Conservation (phyloP, 208 protist genomes). For the Herpetomonas samuelpessoai region DNA sequence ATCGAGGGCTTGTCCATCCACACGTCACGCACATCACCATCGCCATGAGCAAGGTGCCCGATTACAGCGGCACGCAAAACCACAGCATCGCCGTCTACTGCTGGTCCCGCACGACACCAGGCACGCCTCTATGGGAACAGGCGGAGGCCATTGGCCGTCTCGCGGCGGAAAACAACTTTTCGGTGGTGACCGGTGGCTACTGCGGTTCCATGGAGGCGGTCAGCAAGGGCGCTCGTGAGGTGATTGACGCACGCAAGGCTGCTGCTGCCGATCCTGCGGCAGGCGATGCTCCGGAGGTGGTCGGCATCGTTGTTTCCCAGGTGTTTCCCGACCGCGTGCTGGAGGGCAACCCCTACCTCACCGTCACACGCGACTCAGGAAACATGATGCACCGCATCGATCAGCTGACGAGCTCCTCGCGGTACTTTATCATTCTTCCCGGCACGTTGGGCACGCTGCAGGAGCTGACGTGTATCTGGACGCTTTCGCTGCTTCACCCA, state of each 20-base stretch:
- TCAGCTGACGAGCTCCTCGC: conserved; percentile 48
- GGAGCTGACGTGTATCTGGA: conserved; percentile 68
- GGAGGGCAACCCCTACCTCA: conserved; percentile 64
- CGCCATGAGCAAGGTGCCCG: conserved; percentile 22
- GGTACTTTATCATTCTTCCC: conserved; percentile 63
- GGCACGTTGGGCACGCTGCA: conserved; percentile 66
- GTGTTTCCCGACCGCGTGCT: conserved; percentile 50
- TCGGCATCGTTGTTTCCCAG: conserved; percentile 47
- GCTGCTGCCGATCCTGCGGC: neutral
- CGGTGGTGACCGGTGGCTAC: conserved; percentile 66
- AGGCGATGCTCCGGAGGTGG: conserved; percentile 28
- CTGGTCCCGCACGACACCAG: conserved; percentile 54
- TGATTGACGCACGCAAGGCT: conserved; percentile 14
- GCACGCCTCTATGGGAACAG: conserved; percentile 37
- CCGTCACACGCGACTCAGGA: conserved; percentile 27
- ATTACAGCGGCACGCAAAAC: conserved; percentile 34
- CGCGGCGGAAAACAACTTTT: conserved; percentile 38
- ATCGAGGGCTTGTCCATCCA: no score
- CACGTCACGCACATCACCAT: no score
- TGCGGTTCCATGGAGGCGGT: conserved; percentile 74
- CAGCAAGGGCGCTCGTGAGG: conserved; percentile 55
- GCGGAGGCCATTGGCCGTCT: conserved; percentile 49
- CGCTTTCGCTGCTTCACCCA: conserved; percentile 37
- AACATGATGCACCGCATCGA: conserved; percentile 63
- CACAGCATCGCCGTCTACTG: conserved; percentile 54